Percentiles rank a stretch among this genome's conserved stretches.
Conservation (phyloP, 176 grass and related monocot species). For the Leersia perrieri region DNA sequence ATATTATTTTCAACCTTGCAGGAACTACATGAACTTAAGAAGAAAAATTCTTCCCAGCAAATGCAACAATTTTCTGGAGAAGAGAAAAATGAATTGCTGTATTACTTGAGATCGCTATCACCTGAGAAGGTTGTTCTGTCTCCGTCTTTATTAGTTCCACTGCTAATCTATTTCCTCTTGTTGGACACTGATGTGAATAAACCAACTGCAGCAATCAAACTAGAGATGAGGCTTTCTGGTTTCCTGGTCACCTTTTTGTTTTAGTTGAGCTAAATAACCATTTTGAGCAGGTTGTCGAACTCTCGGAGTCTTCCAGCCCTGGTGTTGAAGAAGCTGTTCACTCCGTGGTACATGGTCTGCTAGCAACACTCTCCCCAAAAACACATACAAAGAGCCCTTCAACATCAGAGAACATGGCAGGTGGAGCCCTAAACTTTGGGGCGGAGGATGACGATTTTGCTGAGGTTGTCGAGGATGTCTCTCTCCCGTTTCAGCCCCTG, state of each 20-base stretch:
- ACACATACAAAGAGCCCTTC: slow-evolving; percentile 54
- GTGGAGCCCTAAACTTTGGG: slow-evolving; percentile 49
- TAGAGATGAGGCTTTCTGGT: neutral
- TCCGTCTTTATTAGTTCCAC: neutral
- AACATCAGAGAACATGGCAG: slow-evolving; percentile 39
- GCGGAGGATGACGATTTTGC: slow-evolving; percentile 49
- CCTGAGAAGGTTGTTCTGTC: slow-evolving; percentile 67
- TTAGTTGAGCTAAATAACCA: slow-evolving; percentile 24
- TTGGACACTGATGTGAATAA: neutral
- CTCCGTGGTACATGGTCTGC: slow-evolving; percentile 76
- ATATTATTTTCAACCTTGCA: slow-evolving; percentile 41
- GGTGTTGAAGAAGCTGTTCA: slow-evolving; percentile 75
- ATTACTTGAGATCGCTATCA: slow-evolving; percentile 80
- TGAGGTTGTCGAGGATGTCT: slow-evolving; percentile 70
- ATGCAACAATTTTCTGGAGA: slow-evolving; percentile 90
- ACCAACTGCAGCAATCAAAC: neutral
- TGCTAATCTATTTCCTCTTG: neutral
- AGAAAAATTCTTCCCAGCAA: slow-evolving; percentile 69
- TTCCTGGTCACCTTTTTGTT: neutral
- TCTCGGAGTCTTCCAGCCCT: slow-evolving; percentile 74
- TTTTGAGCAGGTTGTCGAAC: slow-evolving; percentile 70
- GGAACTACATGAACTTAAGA: slow-evolving; percentile 76
- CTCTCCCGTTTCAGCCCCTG: slow-evolving; percentile 64
- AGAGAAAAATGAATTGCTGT: slow-evolving; percentile 85
- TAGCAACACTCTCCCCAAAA: slow-evolving; percentile 84